Base-by-base conservation (phyloP, 2,329 filamentous ascomycete species). In the Aspergillus tamarii region DNA sequence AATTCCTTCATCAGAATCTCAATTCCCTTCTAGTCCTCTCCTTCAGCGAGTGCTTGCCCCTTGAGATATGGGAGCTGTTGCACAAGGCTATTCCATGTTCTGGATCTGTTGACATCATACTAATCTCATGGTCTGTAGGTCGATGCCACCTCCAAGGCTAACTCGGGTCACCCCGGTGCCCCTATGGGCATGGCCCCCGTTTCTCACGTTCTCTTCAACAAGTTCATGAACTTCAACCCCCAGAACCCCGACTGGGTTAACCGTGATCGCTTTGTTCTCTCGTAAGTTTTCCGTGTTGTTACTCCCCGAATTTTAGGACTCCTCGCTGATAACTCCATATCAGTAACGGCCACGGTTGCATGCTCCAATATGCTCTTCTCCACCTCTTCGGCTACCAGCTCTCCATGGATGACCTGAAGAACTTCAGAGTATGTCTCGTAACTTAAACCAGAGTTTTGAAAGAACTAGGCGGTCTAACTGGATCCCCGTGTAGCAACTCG, bases 191-290 rank as follows among this genome's bases (percentile, higher is more conserved):
- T 98, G 92, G 95, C 95, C 77, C 94, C 95, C 67, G 89, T 94
- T 77, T 90, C 95, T 81, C 95, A 98, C 87, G 93, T 98, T 76
- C 89, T 99, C 70, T 99, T 92, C 86, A 96, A 97, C 89, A 96
- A 95, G 83, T 96, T 97, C 87, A 93, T 99, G 93, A 96, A 84
- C 81, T 99, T 97, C 88, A 99, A 98, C 90, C 95, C 95, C 76
- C 96, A 97, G 90, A 97, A 97, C 88, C 92, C 95, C 74, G 87
- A 93, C 70, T 99, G 94, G 94, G 77, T 95, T 75, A 98, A 98
- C 89, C 91, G 95, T 78, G 95, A 99, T 84, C 91, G 95, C 81
- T 99, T 99, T 78, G 93, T 99, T 67, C 93, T 99, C 80, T 99
- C 95, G 94, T 97, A 88, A 88, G 94, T 56, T 32, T 23, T 52